These are phyloP conservation scores for Filobasidium floriforme DNA, from an alignment of 768 basidiomycete species.

Conservation along the genomic window DNA sequence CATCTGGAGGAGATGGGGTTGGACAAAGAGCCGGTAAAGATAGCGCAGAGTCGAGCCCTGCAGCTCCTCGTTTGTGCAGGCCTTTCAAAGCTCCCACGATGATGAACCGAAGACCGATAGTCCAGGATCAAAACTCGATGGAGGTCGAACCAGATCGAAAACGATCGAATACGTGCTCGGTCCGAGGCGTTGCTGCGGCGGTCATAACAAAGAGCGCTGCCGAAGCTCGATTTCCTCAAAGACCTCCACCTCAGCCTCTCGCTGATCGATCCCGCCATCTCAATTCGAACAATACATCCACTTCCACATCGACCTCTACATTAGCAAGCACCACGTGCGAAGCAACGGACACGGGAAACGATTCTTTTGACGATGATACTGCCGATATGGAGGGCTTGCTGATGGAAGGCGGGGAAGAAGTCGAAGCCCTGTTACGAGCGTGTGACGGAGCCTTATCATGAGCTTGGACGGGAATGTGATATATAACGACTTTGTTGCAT, in stretches of 20 bases:
- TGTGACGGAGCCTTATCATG: constrained; percentile 12
- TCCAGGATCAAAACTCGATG: constrained; percentile 3
- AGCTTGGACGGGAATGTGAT: not conserved
- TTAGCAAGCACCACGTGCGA: not conserved
- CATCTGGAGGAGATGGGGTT: not conserved
- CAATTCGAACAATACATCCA: not conserved
- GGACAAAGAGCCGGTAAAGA: not conserved
- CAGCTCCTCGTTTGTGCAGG: not conserved
- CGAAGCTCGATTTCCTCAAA: not conserved
- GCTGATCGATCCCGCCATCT: not conserved
- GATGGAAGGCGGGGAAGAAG: constrained; percentile 17
- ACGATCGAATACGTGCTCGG: not conserved
- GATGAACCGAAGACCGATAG: not conserved
- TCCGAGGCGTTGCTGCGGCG: not conserved
- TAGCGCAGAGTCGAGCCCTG: not conserved
- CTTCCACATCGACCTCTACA: not conserved
- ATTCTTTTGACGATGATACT: constrained; percentile 7
- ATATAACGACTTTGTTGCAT: not conserved
- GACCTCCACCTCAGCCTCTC: not conserved
- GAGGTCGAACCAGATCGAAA: not conserved
- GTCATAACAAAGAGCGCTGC: too few species aligned
- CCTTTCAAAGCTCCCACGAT: constrained; percentile 7
- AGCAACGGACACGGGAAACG: constrained; percentile 1
- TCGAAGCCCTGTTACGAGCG: constrained; percentile 15
- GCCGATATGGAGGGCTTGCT: constrained; percentile 20